These are phyloP conservation scores for Wickerhamomyces mucosus DNA, from an alignment of 805 yeast genomes.

Conservation along the genomic window DNA sequence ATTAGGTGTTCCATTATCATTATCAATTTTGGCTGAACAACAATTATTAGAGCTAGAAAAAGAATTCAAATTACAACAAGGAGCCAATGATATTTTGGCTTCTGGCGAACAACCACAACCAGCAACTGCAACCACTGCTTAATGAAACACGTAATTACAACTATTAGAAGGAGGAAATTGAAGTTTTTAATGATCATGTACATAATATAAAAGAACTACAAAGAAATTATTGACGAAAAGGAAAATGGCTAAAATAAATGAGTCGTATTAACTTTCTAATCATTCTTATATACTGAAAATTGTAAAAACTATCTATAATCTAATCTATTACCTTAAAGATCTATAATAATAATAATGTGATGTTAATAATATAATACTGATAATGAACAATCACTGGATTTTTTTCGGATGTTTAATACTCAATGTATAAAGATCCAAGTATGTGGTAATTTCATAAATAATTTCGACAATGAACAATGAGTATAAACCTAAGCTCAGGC, in stretches of 20 bases:
- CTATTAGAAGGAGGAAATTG: no score
- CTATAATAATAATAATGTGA: no score
- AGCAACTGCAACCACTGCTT: conserved; percentile 22
- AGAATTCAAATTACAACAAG: conserved; percentile 75
- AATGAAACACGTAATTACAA: conserved; percentile 1
- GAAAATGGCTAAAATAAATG: no score
- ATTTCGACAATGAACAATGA: conserved; percentile 66
- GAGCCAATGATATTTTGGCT: conserved; percentile 65
- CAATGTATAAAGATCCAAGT: conserved; percentile 78
- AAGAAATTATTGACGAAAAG: no score
- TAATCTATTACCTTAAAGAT: no score
- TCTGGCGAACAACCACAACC: conserved; percentile 57
- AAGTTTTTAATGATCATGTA: neutral
- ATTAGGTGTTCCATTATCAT: conserved; percentile 86
- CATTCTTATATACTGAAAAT: no score
- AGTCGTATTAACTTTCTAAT: no score
- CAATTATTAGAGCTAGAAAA: conserved; percentile 92
- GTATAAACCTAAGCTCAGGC: conserved; percentile 60
- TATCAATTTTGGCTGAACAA: conserved; percentile 85
- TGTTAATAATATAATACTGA: no score
- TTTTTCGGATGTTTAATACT: conserved; percentile 71
- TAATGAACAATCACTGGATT: no score
- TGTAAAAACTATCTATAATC: no score
- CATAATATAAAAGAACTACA: no score
- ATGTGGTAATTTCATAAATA: conserved; percentile 69